Percentiles rank a stretch among this genome's conserved stretches.
These are phyloP conservation scores for Begonia fuchsioides DNA, from an alignment of 306 rosid genomes.

Conservation along the genomic window DNA sequence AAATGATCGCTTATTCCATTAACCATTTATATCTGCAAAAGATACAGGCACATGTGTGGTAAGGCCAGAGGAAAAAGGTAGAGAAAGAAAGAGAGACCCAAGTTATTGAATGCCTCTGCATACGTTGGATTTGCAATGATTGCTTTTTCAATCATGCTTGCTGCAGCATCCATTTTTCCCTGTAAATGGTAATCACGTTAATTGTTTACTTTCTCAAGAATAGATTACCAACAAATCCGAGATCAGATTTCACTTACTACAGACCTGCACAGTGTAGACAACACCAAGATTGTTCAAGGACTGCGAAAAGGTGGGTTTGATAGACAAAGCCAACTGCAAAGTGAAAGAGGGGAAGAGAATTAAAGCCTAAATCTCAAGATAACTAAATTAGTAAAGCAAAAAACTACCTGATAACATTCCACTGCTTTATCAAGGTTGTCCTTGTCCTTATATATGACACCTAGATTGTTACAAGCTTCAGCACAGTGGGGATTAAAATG, in stretches of 20 bases:
- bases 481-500: constrained; percentile 98
- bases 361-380: not conserved
- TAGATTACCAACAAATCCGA: constrained; percentile 9
- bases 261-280: constrained; percentile 95
- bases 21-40: too few relatives aligned
- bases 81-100: constrained; percentile 36
- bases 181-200: constrained; percentile 25
- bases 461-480: constrained; percentile 94
- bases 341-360: not conserved
- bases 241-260: constrained; percentile 10
- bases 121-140: constrained; percentile 93
- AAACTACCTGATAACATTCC: constrained; percentile 88
- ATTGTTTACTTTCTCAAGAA: constrained; percentile 9
- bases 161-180: constrained; percentile 99
- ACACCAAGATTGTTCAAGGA: constrained; percentile 98
- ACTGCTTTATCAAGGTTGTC: constrained; percentile 99
- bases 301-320: constrained; percentile 92
- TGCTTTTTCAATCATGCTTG: constrained; percentile 97
- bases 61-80: not conserved
- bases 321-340: constrained; percentile 74
- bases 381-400: not conserved
- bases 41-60: too few relatives aligned
- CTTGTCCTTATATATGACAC: constrained; percentile 94
- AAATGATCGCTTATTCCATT: too few relatives aligned
- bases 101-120: constrained; percentile 95